Conservation (phyloP, 2,329 filamentous ascomycete genomes). For the Aspergillus viridinutans region DNA sequence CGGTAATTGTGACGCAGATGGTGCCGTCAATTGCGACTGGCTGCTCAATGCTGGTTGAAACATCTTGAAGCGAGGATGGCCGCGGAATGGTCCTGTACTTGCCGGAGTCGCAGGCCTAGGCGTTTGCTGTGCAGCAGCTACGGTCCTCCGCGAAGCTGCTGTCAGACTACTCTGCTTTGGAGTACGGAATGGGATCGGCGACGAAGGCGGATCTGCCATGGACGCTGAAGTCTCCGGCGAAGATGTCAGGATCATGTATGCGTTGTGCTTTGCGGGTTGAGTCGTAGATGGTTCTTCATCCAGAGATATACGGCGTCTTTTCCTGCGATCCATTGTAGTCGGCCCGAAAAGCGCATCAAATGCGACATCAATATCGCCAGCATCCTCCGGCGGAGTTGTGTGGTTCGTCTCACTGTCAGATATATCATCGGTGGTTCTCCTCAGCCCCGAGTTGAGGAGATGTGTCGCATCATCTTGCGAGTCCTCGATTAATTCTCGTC, state of each 20-base stretch:
- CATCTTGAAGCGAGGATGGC: constrained; percentile 28
- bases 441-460: neutral
- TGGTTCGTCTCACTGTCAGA: constrained; percentile 10
- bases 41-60: constrained; percentile 19
- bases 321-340: constrained; percentile 20
- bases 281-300: constrained; percentile 2
- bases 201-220: neutral
- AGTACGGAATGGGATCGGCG: constrained; percentile 9
- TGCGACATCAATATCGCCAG: constrained; percentile 16
- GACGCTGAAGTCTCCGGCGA: constrained; percentile 12
- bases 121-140: constrained; percentile 2
- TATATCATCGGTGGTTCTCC: neutral
- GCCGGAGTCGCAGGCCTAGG: constrained; percentile 11
- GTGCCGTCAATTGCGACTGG: constrained; percentile 5
- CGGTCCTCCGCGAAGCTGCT: constrained; percentile 3
- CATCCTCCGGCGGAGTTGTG: constrained; percentile 12
- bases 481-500: constrained; percentile 26
- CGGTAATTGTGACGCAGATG: constrained; percentile 11
- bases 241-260: constrained; percentile 18
- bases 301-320: constrained; percentile 29
- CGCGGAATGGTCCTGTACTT: constrained; percentile 18
- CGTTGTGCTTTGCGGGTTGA: constrained; percentile 3
- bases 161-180: constrained; percentile 2
- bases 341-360: constrained; percentile 30
- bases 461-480: constrained; percentile 15